Percentiles rank a stretch among this genome's conserved stretches.
These are phyloP conservation scores for Dendrobium huoshanense DNA, from an alignment of 106 monocot species.

Conservation along the genomic window DNA sequence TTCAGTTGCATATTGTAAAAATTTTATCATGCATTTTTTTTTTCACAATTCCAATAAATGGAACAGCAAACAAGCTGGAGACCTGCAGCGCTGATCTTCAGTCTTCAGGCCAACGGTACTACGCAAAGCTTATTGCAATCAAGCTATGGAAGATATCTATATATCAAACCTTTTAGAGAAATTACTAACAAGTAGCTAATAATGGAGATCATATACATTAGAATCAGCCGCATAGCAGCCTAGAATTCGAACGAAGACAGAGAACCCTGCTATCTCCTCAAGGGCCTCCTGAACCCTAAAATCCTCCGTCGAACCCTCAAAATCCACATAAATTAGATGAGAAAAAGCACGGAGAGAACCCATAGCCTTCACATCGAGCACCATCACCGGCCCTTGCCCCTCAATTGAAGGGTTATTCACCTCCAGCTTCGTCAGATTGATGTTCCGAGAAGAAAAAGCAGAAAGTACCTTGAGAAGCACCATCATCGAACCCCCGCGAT, in stretches of 20 bases:
- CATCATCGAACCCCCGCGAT: constrained; percentile 55
- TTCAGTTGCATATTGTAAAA: no score
- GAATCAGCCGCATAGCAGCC: constrained; percentile 55
- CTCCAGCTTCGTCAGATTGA: constrained; percentile 65
- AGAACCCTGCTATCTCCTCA: constrained; percentile 35
- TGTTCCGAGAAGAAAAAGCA: constrained; percentile 41
- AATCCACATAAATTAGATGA: constrained; percentile 65
- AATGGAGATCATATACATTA: constrained; percentile 50
- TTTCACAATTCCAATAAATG: no score
- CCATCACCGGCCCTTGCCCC: constrained; percentile 40
- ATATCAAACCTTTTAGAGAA: no score
- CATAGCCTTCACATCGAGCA: constrained; percentile 32
- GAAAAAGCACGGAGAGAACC: constrained; percentile 41
- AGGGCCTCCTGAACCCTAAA: constrained; percentile 38
- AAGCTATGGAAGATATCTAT: no score
- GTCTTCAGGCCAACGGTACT: no score
- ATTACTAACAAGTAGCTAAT: background rate
- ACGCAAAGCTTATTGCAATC: no score
- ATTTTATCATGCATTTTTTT: no score
- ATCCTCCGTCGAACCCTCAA: constrained; percentile 45
- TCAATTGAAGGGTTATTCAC: constrained; percentile 35
- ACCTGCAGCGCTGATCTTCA: no score
- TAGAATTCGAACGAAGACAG: constrained; percentile 48
- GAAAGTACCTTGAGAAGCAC: constrained; percentile 52
- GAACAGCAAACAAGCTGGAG: no score